phyloP scores from a whole-genome alignment of 495 filamentous ascomycete genomes.

The Penicillium ucsense region DNA sequence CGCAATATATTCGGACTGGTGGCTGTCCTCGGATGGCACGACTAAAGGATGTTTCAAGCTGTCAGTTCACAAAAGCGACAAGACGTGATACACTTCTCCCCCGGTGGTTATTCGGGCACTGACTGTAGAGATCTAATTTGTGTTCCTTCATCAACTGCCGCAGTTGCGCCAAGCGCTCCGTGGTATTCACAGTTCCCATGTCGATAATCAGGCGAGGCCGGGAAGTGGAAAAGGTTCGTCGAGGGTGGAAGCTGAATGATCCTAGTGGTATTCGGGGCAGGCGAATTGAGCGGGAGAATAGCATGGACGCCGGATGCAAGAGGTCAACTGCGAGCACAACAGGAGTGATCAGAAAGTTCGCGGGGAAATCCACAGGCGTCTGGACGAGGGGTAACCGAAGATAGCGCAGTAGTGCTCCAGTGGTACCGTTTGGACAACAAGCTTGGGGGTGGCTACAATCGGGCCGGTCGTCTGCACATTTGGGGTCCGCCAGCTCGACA shows the following conservation, averaged over 20 bases:
- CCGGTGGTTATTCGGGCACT: slow-evolving; percentile 8
- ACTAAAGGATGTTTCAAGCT: slow-evolving; percentile 40
- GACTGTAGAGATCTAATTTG: slow-evolving; percentile 92
- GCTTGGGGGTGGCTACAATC: slow-evolving; percentile 3
- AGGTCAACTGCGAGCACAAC: background rate
- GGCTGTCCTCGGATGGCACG: slow-evolving; percentile 93
- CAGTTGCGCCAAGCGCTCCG: slow-evolving; percentile 62
- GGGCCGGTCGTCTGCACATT: slow-evolving; percentile 9
- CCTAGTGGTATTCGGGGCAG: slow-evolving; percentile 27
- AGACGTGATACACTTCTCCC: too few relatives aligned
- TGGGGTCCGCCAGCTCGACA: background rate
- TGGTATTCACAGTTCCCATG: slow-evolving; percentile 82
- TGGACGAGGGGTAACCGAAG: background rate
- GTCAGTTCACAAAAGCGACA: too few relatives aligned
- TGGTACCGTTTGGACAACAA: slow-evolving; percentile 3
- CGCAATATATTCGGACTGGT: slow-evolving; percentile 97
- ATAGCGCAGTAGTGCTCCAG: background rate
- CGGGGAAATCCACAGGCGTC: background rate
- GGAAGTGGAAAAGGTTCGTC: slow-evolving; percentile 30
- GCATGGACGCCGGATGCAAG: slow-evolving; percentile 23
- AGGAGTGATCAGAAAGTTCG: background rate
- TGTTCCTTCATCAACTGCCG: slow-evolving; percentile 81
- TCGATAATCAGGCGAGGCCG: slow-evolving; percentile 37
- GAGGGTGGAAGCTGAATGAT: slow-evolving; percentile 21
- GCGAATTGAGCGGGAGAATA: slow-evolving; percentile 29